Base-by-base conservation (phyloP, 129 eudicot species). In the Artemisia tridentata region DNA sequence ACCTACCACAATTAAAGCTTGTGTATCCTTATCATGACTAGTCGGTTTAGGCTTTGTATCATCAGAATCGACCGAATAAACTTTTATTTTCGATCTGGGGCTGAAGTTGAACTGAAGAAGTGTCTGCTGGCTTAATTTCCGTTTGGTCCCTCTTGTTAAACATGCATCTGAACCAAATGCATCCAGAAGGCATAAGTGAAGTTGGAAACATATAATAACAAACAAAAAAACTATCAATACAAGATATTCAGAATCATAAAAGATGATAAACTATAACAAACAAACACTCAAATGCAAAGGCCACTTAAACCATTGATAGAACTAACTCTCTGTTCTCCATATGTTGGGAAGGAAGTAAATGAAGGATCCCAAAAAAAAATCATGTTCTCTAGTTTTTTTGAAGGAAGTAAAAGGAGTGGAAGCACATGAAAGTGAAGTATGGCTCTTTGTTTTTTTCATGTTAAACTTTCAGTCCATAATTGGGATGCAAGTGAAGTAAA, bases 51-150 rank as follows among this genome's bases (percentile, higher is more conserved):
- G 5, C 56, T 78, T 74, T 59, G 60, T 63, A 46, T 55, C 71
- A 38, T 64, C 78, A 31, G 63, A 75, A 72, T 80, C 68, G 20
- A 49, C 56, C 10, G 27, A 67, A 11, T 29, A 60, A 21, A 46
- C 12, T 75, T 66, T 62, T 12, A 74, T 78, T 79, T 81, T 80
- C 11, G 84, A 69, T 75, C 57, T 74, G 17, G 88, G 53, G 64
- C 70, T 59, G 77, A 88, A 89, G 75, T 89, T 86, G 70, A 87
- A 73, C 70, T 92, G 95, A 76, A 85, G 84, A 76, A 92, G 98
- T 0, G 96, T 92, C 66, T 79, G 88, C 82, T 92, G 98, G 74
- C 88, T 83, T 72, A 85, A 59, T 64, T 89, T 92, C 11, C 98
- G 81, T 79, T 92, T 92, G 54, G 84, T 86, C 66, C 98, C 98